Conservation (phyloP, 2,329 filamentous ascomycete genomes). For the Pleomassaria siparia region DNA sequence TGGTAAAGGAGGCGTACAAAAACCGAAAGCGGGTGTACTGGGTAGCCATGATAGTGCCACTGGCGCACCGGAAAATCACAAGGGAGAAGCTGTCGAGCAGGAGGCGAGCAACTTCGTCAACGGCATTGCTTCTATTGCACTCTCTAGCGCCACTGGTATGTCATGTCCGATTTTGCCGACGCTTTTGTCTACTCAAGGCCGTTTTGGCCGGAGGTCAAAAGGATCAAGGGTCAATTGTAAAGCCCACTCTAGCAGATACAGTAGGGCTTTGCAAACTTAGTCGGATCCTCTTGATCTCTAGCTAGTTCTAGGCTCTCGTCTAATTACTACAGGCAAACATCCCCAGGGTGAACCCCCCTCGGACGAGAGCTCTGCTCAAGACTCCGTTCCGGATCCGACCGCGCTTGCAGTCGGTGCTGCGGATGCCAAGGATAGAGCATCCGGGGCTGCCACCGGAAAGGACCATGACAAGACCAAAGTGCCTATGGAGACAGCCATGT, state of each 20-base stretch:
- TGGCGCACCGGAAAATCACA: slow-evolving; percentile 78
- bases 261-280: neutral
- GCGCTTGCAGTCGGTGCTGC: slow-evolving; percentile 56
- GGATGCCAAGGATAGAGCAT: slow-evolving; percentile 56
- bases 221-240: neutral
- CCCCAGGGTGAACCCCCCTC: slow-evolving; percentile 63
- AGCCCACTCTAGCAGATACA: neutral
- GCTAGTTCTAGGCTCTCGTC: neutral
- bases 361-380: slow-evolving; percentile 45
- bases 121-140: slow-evolving; percentile 68
- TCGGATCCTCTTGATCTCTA: neutral
- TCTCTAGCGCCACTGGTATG: slow-evolving; percentile 67
- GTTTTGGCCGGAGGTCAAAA: neutral
- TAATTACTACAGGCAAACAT: slow-evolving; percentile 59
- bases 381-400: slow-evolving; percentile 63
- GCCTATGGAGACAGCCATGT: slow-evolving; percentile 74
- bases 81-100: slow-evolving; percentile 80
- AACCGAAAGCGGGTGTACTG: slow-evolving; percentile 72
- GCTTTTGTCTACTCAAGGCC: neutral
- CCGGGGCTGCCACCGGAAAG: slow-evolving; percentile 53
- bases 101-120: slow-evolving; percentile 82
- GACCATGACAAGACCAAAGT: slow-evolving; percentile 76
- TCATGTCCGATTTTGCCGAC: too few species aligned
- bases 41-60: slow-evolving; percentile 77
- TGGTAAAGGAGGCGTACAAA: slow-evolving; percentile 71